Conservation (phyloP, 2,329 filamentous ascomycete genomes). For the Claviceps capensis region DNA sequence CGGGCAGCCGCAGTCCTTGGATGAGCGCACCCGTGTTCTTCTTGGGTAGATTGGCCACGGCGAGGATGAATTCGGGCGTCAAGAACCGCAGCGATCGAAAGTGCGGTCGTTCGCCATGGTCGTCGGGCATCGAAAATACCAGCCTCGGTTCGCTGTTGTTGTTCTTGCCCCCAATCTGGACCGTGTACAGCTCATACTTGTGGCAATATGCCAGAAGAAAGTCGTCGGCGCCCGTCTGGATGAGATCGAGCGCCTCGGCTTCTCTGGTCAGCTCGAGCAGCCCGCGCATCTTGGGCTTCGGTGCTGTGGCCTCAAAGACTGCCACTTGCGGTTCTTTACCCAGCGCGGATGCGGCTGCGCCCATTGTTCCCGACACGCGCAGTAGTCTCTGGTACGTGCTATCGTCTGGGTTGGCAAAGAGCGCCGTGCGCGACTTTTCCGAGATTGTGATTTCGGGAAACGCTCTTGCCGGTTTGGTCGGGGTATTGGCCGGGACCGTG, state of each 20-base stretch:
- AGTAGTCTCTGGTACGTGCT: constrained; percentile 47
- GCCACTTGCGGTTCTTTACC: constrained; percentile 65
- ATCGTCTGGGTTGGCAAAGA: constrained; percentile 36
- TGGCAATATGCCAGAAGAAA: constrained; percentile 71
- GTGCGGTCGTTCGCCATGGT: constrained; percentile 31
- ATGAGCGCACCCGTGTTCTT: constrained; percentile 39
- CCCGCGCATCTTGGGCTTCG: constrained; percentile 31
- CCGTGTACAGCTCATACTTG: constrained; percentile 58
- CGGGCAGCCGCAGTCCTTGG: constrained; percentile 41
- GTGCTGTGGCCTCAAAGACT: constrained; percentile 52
- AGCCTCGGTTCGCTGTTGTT: constrained; percentile 32
- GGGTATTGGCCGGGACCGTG: constrained; percentile 7
- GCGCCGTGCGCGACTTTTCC: constrained; percentile 36
- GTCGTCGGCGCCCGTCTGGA: constrained; percentile 43
- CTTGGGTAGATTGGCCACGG: constrained; percentile 44
- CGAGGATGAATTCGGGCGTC: constrained; percentile 41
- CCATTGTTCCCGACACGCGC: constrained; percentile 50
- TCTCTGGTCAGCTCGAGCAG: constrained; percentile 38
- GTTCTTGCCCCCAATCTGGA: constrained; percentile 40
- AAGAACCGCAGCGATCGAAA: constrained; percentile 48
- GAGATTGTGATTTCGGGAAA: constrained; percentile 25
- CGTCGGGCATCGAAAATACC: constrained; percentile 43
- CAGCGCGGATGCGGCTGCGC: constrained; percentile 66
- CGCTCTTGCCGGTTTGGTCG: neutral
- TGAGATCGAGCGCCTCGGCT: constrained; percentile 56